Evolutionary conservation across 805 yeast species (phyloP).

Genomic region (Komagataella pastoris): DNA sequence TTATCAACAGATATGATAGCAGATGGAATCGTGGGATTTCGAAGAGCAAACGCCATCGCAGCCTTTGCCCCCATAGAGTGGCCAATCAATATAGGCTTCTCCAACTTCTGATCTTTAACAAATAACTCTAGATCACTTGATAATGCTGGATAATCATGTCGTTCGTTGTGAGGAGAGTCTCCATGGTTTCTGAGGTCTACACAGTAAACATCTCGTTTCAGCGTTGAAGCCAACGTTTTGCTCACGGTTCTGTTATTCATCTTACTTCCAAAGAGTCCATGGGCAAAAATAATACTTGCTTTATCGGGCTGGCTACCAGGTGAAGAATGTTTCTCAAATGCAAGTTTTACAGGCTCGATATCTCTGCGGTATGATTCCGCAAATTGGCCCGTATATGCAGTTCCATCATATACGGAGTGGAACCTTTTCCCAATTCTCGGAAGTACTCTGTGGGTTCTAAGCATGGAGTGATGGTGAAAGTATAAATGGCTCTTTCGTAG

Average conservation of each 20-base stretch:
- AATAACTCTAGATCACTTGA: conserved; percentile 80
- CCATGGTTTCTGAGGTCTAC: conserved; percentile 88
- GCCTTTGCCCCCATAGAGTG: conserved; percentile 93
- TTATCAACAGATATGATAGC: conserved; percentile 75
- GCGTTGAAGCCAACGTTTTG: conserved; percentile 27
- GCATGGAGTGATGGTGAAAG: not conserved
- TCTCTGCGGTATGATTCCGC: not conserved
- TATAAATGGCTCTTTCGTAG: not conserved
- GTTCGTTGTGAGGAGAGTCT: conserved; percentile 61
- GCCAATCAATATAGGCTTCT: conserved; percentile 53
- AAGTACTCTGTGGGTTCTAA: not conserved
- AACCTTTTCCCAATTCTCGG: not conserved
- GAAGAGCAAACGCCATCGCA: conserved; percentile 74
- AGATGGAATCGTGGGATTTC: conserved; percentile 47
- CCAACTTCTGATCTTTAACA: conserved; percentile 29
- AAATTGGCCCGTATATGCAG: not conserved
- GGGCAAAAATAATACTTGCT: conserved; percentile 16
- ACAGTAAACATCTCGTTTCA: conserved; percentile 49
- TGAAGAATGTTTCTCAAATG: not conserved
- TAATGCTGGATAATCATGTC: conserved; percentile 70
- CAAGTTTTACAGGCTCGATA: not conserved
- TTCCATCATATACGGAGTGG: not conserved
- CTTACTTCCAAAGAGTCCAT: conserved; percentile 82
- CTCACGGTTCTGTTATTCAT: conserved; percentile 76
- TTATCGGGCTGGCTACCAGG: not conserved